Percentiles rank a stretch among this genome's conserved stretches.
Evolutionary conservation across 1,139 yeast genomes (phyloP).

Genomic region (Lodderomyces metapsilosis): DNA sequence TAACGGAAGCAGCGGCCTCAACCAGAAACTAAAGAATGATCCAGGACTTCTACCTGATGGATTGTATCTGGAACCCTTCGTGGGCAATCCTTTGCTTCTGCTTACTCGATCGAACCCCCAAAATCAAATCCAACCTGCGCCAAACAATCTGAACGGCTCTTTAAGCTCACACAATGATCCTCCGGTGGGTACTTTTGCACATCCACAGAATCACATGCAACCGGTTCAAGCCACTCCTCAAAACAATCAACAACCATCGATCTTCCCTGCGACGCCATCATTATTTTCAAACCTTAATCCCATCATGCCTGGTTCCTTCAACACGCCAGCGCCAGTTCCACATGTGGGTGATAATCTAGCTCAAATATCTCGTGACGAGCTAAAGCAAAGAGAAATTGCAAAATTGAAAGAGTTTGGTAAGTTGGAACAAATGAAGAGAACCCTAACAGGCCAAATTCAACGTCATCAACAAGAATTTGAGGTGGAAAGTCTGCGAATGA

Average conservation of each 20-base stretch:
- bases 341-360: conserved; percentile 18
- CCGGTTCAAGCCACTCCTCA: background rate
- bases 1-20: no score
- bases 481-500: background rate
- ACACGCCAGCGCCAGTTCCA: conserved; percentile 26
- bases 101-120: background rate
- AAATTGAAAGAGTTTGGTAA: conserved; percentile 8
- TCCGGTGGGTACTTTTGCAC: background rate
- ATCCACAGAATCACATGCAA: background rate
- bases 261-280: background rate
- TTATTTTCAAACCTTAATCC: no score
- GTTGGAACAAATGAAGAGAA: conserved; percentile 4
- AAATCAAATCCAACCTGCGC: background rate
- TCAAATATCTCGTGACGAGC: conserved; percentile 5
- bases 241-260: background rate
- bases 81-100: background rate
- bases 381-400: conserved; percentile 6
- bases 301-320: background rate
- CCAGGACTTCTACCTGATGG: background rate
- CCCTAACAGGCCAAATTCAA: conserved; percentile 2
- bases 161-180: no score
- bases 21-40: background rate
- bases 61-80: no score
- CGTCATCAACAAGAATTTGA: conserved; percentile 3
- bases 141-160: background rate